Evolutionary conservation across 2,329 filamentous ascomycete species (phyloP), one percentile per base, ranked within the genome.

Genomic region (Monascus ruber): DNA sequence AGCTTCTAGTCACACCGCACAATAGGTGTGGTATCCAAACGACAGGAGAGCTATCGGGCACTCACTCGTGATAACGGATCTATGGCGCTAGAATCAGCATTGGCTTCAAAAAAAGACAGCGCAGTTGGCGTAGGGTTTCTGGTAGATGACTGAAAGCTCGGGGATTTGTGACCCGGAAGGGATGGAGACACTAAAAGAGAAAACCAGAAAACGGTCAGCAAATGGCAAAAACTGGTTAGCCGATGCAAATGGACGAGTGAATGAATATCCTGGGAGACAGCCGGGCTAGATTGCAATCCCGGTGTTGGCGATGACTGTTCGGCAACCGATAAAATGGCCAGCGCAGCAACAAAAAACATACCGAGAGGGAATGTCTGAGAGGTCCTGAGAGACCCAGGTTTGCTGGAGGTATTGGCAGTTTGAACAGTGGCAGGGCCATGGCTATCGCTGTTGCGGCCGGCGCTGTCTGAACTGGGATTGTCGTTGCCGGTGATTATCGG

Each of bases 51-150:
- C 17, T 2, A 3, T 17, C 17, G 17, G 17, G 17, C 24, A 35
- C 56, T 50, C 51, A 83, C 78, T 62, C 82, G 76, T 37, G 79
- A 82, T 47, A 83, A 65, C 41, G 79, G 79, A 58, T 83, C 79
- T 45, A 81, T 79, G 25, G 69, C 69, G 38, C 71, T 66, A 38
- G 54, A 54, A 37, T 63, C 57, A 37, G 55, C 54, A 34, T 47
- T 50, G 11, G 48, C 47, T 35, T 60, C 55, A 11, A 51, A 44
- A 25, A 49, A 39, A 31, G 46, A 47, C n/a, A 32, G 47, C 46
- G 26, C 49, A 43, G 33, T 52, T 49, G 35, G 31, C 9, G 17
- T 33, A n/a, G n/a, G n/a, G n/a, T n/a, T n/a, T n/a, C n/a, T n/a
- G n/a, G n/a, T n/a, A 34, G 4, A 24, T 28, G 11, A 10, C 26